These are phyloP conservation scores for Oldenlandia corymbosa DNA, from an alignment of 257 asterid species.

Conservation along the genomic window DNA sequence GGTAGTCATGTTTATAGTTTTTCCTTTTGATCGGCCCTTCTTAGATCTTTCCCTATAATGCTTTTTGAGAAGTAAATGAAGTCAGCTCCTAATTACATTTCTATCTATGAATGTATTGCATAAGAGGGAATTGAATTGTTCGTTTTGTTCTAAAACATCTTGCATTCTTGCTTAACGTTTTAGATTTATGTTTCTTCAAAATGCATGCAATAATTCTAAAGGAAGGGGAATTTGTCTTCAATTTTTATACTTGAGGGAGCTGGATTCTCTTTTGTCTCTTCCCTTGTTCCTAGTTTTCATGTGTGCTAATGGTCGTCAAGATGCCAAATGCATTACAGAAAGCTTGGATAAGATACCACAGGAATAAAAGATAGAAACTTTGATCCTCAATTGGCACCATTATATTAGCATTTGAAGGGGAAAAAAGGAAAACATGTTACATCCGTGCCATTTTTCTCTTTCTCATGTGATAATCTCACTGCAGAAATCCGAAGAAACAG, in stretches of 20 bases:
- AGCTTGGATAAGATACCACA: neutral
- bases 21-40: too few relatives aligned
- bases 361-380: neutral
- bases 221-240: neutral
- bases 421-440: neutral
- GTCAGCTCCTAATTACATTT: too few relatives aligned
- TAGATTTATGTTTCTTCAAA: too few relatives aligned
- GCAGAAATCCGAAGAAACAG: constrained; percentile 30
- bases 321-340: neutral
- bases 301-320: neutral
- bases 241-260: neutral
- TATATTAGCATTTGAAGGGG: neutral
- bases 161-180: too few relatives aligned
- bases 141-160: too few relatives aligned
- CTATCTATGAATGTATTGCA: too few relatives aligned
- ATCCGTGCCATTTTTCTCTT: too few relatives aligned
- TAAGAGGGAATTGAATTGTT: too few relatives aligned
- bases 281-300: neutral
- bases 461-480: constrained; percentile 13
- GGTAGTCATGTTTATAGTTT: too few relatives aligned
- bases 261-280: neutral
- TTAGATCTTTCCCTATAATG: too few relatives aligned
- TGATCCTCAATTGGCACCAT: neutral
- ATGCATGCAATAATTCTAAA: neutral
- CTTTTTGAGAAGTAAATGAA: too few relatives aligned